These are phyloP conservation scores for Saussurea involucrata DNA, from an alignment of 129 eudicot species.

Conservation along the genomic window DNA sequence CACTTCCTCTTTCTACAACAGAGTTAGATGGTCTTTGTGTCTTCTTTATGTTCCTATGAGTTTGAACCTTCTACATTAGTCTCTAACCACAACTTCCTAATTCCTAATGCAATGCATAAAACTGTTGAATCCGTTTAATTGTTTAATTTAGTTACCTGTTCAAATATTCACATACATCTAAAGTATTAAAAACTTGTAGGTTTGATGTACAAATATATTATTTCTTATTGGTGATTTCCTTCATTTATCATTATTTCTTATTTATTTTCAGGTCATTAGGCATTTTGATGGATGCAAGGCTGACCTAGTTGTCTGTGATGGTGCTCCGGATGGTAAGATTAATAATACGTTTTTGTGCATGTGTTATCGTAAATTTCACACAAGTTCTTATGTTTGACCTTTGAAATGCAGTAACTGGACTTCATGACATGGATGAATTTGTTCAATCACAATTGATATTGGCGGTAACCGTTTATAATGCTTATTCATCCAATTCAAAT, in stretches of 20 bases:
- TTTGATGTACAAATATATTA: background rate
- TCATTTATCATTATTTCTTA: background rate
- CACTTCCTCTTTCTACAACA: background rate
- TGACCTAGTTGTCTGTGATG: slow-evolving; percentile 97
- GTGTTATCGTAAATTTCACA: background rate
- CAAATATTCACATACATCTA: background rate
- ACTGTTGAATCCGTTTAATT: background rate
- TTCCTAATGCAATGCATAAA: background rate
- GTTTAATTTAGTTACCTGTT: background rate
- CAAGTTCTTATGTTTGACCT: background rate
- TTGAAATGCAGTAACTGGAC: slow-evolving; percentile 81
- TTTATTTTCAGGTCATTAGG: slow-evolving; percentile 63
- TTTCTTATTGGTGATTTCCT: background rate
- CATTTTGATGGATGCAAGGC: slow-evolving; percentile 99
- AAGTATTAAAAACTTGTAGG: background rate
- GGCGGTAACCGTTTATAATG: slow-evolving; percentile 47
- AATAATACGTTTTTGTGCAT: background rate
- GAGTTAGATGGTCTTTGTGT: background rate
- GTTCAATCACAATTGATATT: slow-evolving; percentile 95
- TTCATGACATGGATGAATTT: slow-evolving; percentile 99
- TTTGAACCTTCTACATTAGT: background rate
- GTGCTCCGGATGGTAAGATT: slow-evolving; percentile 94
- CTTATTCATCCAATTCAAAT: background rate
- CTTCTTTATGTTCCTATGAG: background rate
- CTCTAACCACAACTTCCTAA: background rate